A percentile compares a stretch with the other conserved stretches of the same genome.
Evolutionary conservation across 2,329 filamentous ascomycete species (phyloP).

Genomic region (Beauveria asiatica): DNA sequence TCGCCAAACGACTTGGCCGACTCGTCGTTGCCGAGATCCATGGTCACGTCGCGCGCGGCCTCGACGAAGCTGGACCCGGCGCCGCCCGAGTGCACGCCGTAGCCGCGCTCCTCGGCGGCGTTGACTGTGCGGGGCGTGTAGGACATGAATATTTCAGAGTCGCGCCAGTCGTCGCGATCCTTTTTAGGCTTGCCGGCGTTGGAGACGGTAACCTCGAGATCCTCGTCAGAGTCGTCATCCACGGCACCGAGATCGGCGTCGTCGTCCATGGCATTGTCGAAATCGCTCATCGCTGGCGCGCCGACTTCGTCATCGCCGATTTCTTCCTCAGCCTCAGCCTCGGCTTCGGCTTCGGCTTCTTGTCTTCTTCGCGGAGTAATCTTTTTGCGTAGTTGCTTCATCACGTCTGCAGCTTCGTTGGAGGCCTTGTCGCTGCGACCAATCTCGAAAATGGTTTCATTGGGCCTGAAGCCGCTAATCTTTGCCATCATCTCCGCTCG

Average conservation of each 20-base stretch:
- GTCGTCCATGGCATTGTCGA: conserved; percentile 21
- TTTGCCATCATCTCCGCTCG: conserved; percentile 80
- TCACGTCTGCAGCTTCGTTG: conserved; percentile 62
- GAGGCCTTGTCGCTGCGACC: conserved; percentile 60
- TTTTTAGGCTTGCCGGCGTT: conserved; percentile 45
- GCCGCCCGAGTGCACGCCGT: conserved; percentile 80
- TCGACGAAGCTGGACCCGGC: conserved; percentile 73
- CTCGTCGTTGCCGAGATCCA: conserved; percentile 92
- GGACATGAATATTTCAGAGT: conserved; percentile 91
- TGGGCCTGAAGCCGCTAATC: conserved; percentile 80
- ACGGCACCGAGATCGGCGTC: conserved; percentile 26
- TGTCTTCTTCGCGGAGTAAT: conserved; percentile 49
- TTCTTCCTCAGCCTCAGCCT: conserved; percentile 34
- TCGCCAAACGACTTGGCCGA: conserved; percentile 69
- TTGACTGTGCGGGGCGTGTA: conserved; percentile 79
- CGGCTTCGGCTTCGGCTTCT: conserved; percentile 33
- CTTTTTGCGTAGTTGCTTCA: conserved; percentile 62
- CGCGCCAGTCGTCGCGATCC: conserved; percentile 61
- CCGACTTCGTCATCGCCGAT: conserved; percentile 20
- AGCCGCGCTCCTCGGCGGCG: conserved; percentile 80
- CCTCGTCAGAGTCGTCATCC: conserved; percentile 36
- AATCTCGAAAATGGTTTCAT: conserved; percentile 95
- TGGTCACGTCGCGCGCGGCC: conserved; percentile 76
- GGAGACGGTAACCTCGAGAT: conserved; percentile 63
- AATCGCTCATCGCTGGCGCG: conserved; percentile 19